phyloP scores from a whole-genome alignment of 2,329 filamentous ascomycete genomes.

The Pseudofabraea citricarpa region DNA sequence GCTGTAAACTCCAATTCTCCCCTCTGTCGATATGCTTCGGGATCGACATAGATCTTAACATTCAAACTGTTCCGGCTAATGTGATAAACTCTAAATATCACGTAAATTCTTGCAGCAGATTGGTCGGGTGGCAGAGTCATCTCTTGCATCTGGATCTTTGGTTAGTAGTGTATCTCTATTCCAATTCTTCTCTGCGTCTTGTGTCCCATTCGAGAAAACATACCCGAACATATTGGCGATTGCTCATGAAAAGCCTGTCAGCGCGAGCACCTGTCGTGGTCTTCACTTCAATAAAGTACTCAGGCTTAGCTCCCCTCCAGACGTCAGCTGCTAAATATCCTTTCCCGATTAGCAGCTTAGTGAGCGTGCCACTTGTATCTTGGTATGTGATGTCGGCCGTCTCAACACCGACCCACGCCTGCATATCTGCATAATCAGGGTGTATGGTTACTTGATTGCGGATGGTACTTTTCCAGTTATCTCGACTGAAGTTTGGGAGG shows the following conservation, averaged over 20 bases:
- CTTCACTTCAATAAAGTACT: slow-evolving; percentile 48
- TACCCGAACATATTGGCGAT: slow-evolving; percentile 37
- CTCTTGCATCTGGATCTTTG: slow-evolving; percentile 5
- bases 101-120: slow-evolving; percentile 27
- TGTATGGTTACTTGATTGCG: slow-evolving; percentile 34
- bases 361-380: slow-evolving; percentile 31
- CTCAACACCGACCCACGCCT: slow-evolving; percentile 34
- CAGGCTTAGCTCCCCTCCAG: slow-evolving; percentile 26
- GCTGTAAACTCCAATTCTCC: slow-evolving; percentile 19
- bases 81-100: slow-evolving; percentile 37
- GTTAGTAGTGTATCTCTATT: too few species aligned
- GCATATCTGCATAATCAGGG: slow-evolving; percentile 34
- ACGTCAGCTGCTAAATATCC: slow-evolving; percentile 27
- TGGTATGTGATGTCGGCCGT: slow-evolving; percentile 43
- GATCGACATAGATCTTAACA: slow-evolving; percentile 35
- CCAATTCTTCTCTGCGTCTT: too few species aligned
- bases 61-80: slow-evolving; percentile 27
- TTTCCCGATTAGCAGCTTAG: slow-evolving; percentile 29
- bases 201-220: too few species aligned
- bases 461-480: slow-evolving; percentile 45
- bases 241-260: slow-evolving; percentile 42
- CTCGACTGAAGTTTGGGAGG: slow-evolving; percentile 30
- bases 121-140: slow-evolving; percentile 21
- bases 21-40: slow-evolving; percentile 21
- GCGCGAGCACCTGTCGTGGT: slow-evolving; percentile 34